Percentiles rank a stretch among this genome's conserved stretches.
These are phyloP conservation scores for Melanomma pulvis-pyrius DNA, from an alignment of 495 filamentous ascomycete species.

Conservation along the genomic window DNA sequence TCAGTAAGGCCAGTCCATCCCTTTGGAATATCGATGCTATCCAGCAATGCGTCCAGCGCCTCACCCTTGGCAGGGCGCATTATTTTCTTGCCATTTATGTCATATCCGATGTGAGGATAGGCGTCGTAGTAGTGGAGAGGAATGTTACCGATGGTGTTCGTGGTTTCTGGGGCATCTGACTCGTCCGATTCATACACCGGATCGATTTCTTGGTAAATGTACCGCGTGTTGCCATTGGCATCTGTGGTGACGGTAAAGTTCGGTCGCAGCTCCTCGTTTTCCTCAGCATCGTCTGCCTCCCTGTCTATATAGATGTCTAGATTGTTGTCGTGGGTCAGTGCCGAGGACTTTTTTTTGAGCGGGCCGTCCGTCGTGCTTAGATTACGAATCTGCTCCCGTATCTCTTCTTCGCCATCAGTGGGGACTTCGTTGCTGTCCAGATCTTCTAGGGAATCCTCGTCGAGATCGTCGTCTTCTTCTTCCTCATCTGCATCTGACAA, in stretches of 20 bases:
- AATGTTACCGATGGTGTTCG: slow-evolving; percentile 94
- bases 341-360: slow-evolving; percentile 20
- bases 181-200: slow-evolving; percentile 96
- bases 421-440: slow-evolving; percentile 62
- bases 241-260: slow-evolving; percentile 66
- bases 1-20: slow-evolving; percentile 97
- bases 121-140: slow-evolving; percentile 93
- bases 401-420: slow-evolving; percentile 53
- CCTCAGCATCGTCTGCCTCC: slow-evolving; percentile 39
- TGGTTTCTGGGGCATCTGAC: slow-evolving; percentile 73
- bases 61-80: slow-evolving; percentile 93
- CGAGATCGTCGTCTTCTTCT: slow-evolving; percentile 48
- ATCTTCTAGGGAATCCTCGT: slow-evolving; percentile 50
- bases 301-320: slow-evolving; percentile 30
- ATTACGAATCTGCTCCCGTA: slow-evolving; percentile 38
- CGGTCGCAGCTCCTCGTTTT: slow-evolving; percentile 48
- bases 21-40: slow-evolving; percentile 96
- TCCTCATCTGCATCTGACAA: slow-evolving; percentile 50
- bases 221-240: slow-evolving; percentile 73
- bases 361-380: slow-evolving; percentile 37
- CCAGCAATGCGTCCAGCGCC: slow-evolving; percentile 88
- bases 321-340: slow-evolving; percentile 20
- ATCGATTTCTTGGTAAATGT: slow-evolving; percentile 85
- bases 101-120: slow-evolving; percentile 97
- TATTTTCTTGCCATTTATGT: slow-evolving; percentile 98